A percentile compares a stretch with the other conserved stretches of the same genome.
Evolutionary conservation across 208 protist species (phyloP).

Genomic region (Porcisia hertigi): DNA sequence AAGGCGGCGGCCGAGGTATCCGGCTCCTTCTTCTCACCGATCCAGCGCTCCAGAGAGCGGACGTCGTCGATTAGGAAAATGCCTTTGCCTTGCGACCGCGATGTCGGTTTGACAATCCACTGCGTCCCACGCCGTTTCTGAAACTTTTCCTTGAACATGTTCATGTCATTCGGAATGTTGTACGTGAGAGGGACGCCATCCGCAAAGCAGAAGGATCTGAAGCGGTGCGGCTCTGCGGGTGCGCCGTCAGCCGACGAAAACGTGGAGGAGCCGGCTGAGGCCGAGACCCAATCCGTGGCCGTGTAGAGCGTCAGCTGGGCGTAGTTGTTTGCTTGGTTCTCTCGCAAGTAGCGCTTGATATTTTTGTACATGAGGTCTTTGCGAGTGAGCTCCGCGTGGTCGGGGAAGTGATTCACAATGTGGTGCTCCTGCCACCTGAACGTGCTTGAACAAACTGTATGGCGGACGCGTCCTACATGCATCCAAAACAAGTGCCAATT

Average conservation of each 20-base stretch:
- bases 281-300: slow-evolving; percentile 46
- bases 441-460: slow-evolving; percentile 65
- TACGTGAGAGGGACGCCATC: slow-evolving; percentile 94
- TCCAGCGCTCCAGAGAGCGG: slow-evolving; percentile 83
- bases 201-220: slow-evolving; percentile 51
- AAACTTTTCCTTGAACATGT: slow-evolving; percentile 96
- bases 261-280: slow-evolving; percentile 15
- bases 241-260: not conserved
- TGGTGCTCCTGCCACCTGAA: slow-evolving; percentile 84
- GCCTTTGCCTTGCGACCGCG: slow-evolving; percentile 93
- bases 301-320: slow-evolving; percentile 39
- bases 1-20: slow-evolving; percentile 38
- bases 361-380: slow-evolving; percentile 98
- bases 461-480: slow-evolving; percentile 71
- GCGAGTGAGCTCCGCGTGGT: slow-evolving; percentile 96
- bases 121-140: slow-evolving; percentile 66
- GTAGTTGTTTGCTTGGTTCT: slow-evolving; percentile 36
- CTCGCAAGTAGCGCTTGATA: slow-evolving; percentile 90
- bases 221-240: not conserved
- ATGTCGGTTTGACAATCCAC: slow-evolving; percentile 97
- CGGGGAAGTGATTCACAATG: slow-evolving; percentile 98
- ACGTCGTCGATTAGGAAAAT: slow-evolving; percentile 96
- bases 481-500: slow-evolving; percentile 94
- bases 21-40: slow-evolving; percentile 63
- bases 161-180: slow-evolving; percentile 93